phyloP scores from a whole-genome alignment of 2,329 filamentous ascomycete species.

The Colletotrichum magnum region DNA sequence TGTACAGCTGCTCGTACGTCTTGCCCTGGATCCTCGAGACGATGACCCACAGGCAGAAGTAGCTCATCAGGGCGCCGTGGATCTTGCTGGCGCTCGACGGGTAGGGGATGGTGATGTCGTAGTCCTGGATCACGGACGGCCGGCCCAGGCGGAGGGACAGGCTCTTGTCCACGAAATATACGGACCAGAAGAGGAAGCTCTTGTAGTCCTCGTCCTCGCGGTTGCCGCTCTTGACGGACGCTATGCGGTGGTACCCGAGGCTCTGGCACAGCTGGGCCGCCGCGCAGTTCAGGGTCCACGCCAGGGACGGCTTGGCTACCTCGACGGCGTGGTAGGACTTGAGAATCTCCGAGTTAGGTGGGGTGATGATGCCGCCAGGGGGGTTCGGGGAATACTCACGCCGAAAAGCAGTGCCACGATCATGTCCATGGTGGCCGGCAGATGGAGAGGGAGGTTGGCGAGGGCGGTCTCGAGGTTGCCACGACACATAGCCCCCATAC shows the following conservation, averaged over 20 bases:
- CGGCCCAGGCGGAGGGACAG: constrained; percentile 69
- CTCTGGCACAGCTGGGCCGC: constrained; percentile 51
- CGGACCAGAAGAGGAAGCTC: constrained; percentile 67
- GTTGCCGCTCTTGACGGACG: constrained; percentile 47
- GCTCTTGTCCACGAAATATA: constrained; percentile 70
- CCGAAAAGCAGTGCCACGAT: constrained; percentile 43
- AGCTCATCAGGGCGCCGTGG: constrained; percentile 46
- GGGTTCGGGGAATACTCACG: constrained; percentile 29
- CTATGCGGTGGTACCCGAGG: constrained; percentile 48
- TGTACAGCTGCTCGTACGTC: constrained; percentile 70
- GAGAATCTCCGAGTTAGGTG: neutral
- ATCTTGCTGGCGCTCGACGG: constrained; percentile 51
- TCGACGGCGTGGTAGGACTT: constrained; percentile 51
- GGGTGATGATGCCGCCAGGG: neutral
- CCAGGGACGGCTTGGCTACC: constrained; percentile 50
- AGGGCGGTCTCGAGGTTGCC: constrained; percentile 51
- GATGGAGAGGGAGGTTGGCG: constrained; percentile 49
- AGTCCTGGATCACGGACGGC: constrained; percentile 68
- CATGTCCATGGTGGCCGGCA: constrained; percentile 49
- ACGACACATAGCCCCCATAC: constrained; percentile 45
- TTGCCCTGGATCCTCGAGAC: constrained; percentile 69
- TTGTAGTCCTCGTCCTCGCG: constrained; percentile 49
- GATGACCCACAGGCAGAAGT: constrained; percentile 63
- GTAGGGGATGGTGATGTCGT: constrained; percentile 64
- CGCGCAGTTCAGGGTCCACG: constrained; percentile 50